These are phyloP conservation scores for Pichia rugopelliculosa DNA, from an alignment of 805 yeast genomes.

Conservation along the genomic window DNA sequence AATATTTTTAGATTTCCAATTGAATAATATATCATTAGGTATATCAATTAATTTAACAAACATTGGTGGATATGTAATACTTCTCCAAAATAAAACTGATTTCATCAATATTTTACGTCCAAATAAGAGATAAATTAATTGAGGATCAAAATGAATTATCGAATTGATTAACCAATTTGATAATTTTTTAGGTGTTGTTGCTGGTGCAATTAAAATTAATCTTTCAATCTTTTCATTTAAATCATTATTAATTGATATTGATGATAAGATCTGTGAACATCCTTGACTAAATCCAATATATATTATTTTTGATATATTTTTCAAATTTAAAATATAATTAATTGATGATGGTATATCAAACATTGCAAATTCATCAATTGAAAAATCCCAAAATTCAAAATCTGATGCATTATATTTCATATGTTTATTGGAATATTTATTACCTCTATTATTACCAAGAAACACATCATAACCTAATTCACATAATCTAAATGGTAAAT, in stretches of 20 bases:
- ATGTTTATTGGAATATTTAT: slow-evolving; percentile 86
- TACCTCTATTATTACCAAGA: slow-evolving; percentile 90
- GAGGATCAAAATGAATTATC: slow-evolving; percentile 70
- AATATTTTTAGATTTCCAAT: slow-evolving; percentile 76
- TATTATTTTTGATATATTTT: slow-evolving; percentile 39
- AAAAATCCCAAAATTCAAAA: slow-evolving; percentile 78
- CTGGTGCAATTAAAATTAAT: slow-evolving; percentile 68
- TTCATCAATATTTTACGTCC: slow-evolving; percentile 71
- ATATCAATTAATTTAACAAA: slow-evolving; percentile 66
- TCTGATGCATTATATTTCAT: slow-evolving; percentile 31
- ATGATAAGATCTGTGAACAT: slow-evolving; percentile 88
- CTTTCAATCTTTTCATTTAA: slow-evolving; percentile 49
- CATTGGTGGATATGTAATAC: slow-evolving; percentile 67
- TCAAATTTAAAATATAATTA: slow-evolving; percentile 56
- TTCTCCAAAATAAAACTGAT: slow-evolving; percentile 57
- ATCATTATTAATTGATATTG: slow-evolving; percentile 63
- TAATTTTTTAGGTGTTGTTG: slow-evolving; percentile 86
- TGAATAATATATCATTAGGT: slow-evolving; percentile 60
- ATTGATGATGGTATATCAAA: slow-evolving; percentile 85
- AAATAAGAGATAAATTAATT: slow-evolving; percentile 62
- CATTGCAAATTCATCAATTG: slow-evolving; percentile 86
- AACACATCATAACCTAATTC: slow-evolving; percentile 90
- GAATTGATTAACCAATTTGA: slow-evolving; percentile 71
- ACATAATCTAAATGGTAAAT: slow-evolving; percentile 68
- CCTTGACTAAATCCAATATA: slow-evolving; percentile 95